Conservation (phyloP, 1,139 yeast genomes). For the Hanseniaspora gamundiae region DNA sequence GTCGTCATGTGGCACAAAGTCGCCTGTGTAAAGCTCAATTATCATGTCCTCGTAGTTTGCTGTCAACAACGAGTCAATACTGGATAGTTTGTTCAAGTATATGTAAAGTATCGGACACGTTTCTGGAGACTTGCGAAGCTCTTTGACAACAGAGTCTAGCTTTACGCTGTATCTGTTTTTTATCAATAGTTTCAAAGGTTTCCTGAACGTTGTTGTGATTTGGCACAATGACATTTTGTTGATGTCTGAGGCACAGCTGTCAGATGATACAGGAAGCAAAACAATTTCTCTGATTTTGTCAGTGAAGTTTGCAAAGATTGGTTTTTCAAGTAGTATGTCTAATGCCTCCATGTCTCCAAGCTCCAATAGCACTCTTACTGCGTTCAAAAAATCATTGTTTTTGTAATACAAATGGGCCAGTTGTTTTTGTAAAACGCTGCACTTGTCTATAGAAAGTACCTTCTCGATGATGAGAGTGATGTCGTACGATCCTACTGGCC, state of each 20-base stretch:
- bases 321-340: conserved; percentile 46
- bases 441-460: conserved; percentile 33
- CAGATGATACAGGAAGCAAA: conserved; percentile 31
- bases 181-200: conserved; percentile 45
- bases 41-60: conserved; percentile 53
- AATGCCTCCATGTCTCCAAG: conserved; percentile 46
- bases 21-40: conserved; percentile 48
- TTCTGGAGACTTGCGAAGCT: conserved; percentile 31
- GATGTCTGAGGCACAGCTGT: conserved; percentile 21
- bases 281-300: conserved; percentile 42
- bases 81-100: conserved; percentile 42
- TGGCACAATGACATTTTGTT: conserved; percentile 32
- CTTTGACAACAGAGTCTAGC: conserved; percentile 37
- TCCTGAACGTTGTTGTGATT: conserved; percentile 30
- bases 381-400: conserved; percentile 45
- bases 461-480: conserved; percentile 32
- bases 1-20: conserved; percentile 31
- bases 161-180: conserved; percentile 53
- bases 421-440: conserved; percentile 31
- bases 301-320: conserved; percentile 42
- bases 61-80: conserved; percentile 41
- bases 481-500: conserved; percentile 54
- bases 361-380: conserved; percentile 49
- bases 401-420: conserved; percentile 47
- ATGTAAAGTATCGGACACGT: conserved; percentile 49